Percentiles rank a stretch among this genome's conserved stretches.
Conservation (phyloP, 2,329 filamentous ascomycete species). For the Ophiostoma sp. region DNA sequence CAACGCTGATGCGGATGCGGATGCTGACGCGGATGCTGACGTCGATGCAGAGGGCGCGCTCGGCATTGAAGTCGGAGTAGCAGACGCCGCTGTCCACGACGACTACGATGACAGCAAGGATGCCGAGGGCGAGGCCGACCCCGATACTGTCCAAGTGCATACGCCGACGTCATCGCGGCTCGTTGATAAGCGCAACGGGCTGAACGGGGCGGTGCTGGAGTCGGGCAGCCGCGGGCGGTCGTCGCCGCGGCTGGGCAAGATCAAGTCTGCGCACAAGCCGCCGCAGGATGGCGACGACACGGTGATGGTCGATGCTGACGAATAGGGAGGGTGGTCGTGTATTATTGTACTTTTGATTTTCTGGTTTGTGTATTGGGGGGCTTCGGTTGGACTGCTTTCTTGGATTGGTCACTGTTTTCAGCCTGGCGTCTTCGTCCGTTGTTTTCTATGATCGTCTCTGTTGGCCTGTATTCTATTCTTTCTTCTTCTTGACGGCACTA, state of each 20-base stretch:
- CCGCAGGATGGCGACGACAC: conserved; percentile 27
- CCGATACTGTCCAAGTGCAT: conserved; percentile 33
- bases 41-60: conserved; percentile 29
- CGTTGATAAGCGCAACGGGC: conserved; percentile 28
- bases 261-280: conserved; percentile 10
- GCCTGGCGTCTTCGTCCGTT: neutral
- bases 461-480: neutral
- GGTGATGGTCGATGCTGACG: conserved; percentile 29
- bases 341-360: neutral
- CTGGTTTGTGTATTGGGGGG: neutral
- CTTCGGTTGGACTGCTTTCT: neutral
- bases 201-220: conserved; percentile 21
- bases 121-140: conserved; percentile 26
- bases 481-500: neutral
- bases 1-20: conserved; percentile 27
- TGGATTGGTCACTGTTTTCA: neutral
- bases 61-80: neutral
- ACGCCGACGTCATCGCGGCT: conserved; percentile 34
- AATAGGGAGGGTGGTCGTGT: neutral
- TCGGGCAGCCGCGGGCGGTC: conserved; percentile 26
- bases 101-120: conserved; percentile 19
- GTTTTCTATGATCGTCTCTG: neutral
- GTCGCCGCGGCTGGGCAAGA: conserved; percentile 28
- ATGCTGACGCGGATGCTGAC: conserved; percentile 31
- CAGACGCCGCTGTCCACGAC: neutral